Evolutionary conservation across 2,329 filamentous ascomycete genomes (phyloP).

Genomic region (Diplodia sapinea): DNA sequence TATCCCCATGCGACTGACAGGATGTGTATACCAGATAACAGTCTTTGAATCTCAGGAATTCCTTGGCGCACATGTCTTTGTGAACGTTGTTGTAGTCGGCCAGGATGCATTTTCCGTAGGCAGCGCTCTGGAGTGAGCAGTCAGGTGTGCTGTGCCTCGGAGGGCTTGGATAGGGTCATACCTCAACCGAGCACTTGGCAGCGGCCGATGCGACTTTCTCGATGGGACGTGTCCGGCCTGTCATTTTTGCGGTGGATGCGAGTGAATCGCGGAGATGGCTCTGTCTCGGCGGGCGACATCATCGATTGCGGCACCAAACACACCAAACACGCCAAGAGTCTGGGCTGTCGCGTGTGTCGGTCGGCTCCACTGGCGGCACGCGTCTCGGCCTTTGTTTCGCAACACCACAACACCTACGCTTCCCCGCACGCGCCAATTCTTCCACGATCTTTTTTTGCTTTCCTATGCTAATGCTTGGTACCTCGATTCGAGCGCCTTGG

Average conservation of each 20-base stretch:
- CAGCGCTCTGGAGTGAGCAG: conserved; percentile 65
- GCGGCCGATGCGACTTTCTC: conserved; percentile 71
- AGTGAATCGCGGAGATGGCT: neutral
- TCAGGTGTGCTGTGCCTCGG: neutral
- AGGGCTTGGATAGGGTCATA: conserved; percentile 43
- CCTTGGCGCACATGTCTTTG: conserved; percentile 86
- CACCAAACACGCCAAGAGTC: conserved; percentile 23
- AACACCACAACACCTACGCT: conserved; percentile 1
- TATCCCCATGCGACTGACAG: no score
- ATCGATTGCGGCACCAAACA: neutral
- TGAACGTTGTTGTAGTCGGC: conserved; percentile 87
- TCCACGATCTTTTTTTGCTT: conserved; percentile 17
- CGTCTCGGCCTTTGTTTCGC: conserved; percentile 22
- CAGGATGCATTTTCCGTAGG: conserved; percentile 90
- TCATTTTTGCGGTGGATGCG: conserved; percentile 41
- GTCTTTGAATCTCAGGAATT: conserved; percentile 84
- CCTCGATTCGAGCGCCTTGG: conserved; percentile 19
- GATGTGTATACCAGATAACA: conserved; percentile 73
- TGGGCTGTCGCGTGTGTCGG: neutral
- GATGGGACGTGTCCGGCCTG: conserved; percentile 64
- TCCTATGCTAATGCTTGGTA: conserved; percentile 24
- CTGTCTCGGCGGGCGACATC: neutral
- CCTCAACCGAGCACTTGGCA: conserved; percentile 70
- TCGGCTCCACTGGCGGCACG: neutral
- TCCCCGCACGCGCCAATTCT: conserved; percentile 22